A percentile compares a stretch with the other conserved stretches of the same genome.
Evolutionary conservation across 169 alveolate genomes (phyloP).

Genomic region (Pseudocohnilembus persalinus): DNA sequence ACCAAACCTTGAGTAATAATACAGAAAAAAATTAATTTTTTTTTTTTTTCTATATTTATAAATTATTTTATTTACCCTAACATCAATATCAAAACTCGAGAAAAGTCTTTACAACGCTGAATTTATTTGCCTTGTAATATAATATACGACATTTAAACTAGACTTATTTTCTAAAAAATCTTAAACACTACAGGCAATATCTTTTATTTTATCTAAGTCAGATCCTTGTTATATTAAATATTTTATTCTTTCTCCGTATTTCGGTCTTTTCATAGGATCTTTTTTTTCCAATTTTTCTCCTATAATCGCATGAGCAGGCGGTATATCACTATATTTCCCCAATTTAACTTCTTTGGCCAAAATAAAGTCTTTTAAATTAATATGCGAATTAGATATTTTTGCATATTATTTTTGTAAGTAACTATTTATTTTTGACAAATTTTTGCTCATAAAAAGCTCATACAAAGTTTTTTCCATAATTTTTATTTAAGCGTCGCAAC

Average conservation of each 20-base stretch:
- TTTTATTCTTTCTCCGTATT: conserved; percentile 71
- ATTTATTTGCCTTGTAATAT: conserved; percentile 62
- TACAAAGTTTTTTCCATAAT: conserved; percentile 69
- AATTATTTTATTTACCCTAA: conserved; percentile 42
- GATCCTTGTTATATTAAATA: conserved; percentile 65
- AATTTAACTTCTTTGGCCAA: conserved; percentile 73
- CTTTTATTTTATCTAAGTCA: conserved; percentile 51
- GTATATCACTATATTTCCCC: conserved; percentile 59
- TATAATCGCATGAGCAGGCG: conserved; percentile 71
- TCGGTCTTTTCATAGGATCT: conserved; percentile 67
- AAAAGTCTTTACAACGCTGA: conserved; percentile 69
- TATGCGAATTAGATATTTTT: conserved; percentile 55
- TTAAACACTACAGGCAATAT: conserved; percentile 64
- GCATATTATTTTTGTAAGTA: conserved; percentile 69
- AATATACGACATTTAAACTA: conserved; percentile 56
- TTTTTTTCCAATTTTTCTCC: conserved; percentile 55
- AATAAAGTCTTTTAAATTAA: conserved; percentile 71
- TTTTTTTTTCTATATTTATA: conserved; percentile 21
- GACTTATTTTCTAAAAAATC: conserved; percentile 61
- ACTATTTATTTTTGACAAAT: conserved; percentile 60
- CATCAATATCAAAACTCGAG: conserved; percentile 65
- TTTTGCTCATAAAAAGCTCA: conserved; percentile 67
- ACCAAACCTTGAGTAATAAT: conserved; percentile 38
- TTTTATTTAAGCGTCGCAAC: conserved; percentile 59
- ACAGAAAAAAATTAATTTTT: too few species aligned